Base-by-base conservation (phyloP, 169 alveolate species). In the Plasmodium gonderi region DNA sequence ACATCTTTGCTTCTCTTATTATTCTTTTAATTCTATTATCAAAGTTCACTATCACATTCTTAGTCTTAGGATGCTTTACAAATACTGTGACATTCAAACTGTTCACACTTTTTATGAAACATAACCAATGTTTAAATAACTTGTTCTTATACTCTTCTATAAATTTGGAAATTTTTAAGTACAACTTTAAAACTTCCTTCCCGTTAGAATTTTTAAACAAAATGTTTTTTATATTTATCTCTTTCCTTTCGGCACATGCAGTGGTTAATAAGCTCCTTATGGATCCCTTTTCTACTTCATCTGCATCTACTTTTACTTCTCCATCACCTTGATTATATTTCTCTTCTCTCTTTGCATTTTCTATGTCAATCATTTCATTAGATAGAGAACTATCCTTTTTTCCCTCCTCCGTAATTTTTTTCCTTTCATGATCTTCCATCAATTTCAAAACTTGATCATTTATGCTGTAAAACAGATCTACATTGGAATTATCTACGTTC, bases 1-100 rank as follows among this genome's bases (percentile, higher is more conserved):
- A 90, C n/a, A 90, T 90, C 23, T 90, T 90, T 1, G 91, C 94
- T 79, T 90, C 94, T 78, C 90, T 76, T n/a, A 90, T 90, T 69
- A 90, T 64, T 90, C 51, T 38, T 72, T 90, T 90, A 65, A 90
- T 90, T 78, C 90, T 64, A 51, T 78, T 64, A 20, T 90, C 94
- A 65, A 90, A 90, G 40, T 90, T 90, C 3, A 90, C 80, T 7
- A 79, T 76, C n/a, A 90, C 68, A 64, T 90, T 90, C 72, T 90
- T 64, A 20, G 94, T 90, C 75, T 90, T 78, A 31, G 94, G 94
- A 49, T 90, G 94, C 40, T 90, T 90, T 23, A 90, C 94, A 77
- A 90, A 90, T 17, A 90, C 90, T 0, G 94, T 90, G 3, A 90
- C 94, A 69, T 90, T 78, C 26, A 90, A 47, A 31, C 94, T 90